phyloP scores from a whole-genome alignment of 495 filamentous ascomycete species.

The Neurospora sp. region DNA sequence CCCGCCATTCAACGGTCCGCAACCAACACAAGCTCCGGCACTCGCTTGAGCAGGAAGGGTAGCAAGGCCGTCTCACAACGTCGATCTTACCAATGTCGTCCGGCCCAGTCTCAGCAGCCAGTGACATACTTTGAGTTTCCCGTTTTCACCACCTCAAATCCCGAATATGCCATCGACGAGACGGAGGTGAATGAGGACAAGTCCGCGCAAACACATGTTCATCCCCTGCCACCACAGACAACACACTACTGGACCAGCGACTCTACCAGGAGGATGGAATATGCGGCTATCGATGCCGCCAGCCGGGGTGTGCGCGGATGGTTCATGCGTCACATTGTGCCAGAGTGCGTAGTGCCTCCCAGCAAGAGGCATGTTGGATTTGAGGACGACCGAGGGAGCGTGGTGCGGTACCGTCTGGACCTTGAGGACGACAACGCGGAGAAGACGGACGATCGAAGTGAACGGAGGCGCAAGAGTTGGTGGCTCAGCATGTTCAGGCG shows the following conservation, averaged over 20 bases:
- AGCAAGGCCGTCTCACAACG: constrained; percentile 18
- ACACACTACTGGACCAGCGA: constrained; percentile 49
- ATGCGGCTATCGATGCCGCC: constrained; percentile 48
- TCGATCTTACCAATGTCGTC: constrained; percentile 9
- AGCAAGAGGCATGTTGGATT: constrained; percentile 35
- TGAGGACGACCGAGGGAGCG: constrained; percentile 43
- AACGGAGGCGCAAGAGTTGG: constrained; percentile 17
- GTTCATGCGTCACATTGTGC: constrained; percentile 41
- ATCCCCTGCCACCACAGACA: constrained; percentile 40
- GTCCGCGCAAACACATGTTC: constrained; percentile 8
- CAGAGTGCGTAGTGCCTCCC: constrained; percentile 43
- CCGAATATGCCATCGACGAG: constrained; percentile 8
- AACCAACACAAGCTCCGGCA: constrained; percentile 20
- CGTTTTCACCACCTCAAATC: constrained; percentile 34
- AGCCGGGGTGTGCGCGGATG: constrained; percentile 42
- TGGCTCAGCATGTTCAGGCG: constrained; percentile 12
- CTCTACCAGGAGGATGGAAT: constrained; percentile 42
- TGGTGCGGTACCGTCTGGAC: constrained; percentile 43
- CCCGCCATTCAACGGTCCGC: constrained; percentile 23
- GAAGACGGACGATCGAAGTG: constrained; percentile 3
- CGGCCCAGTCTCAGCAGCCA: constrained; percentile 16
- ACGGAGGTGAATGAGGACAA: constrained; percentile 2
- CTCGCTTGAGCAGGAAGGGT: constrained; percentile 14
- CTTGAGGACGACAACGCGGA: constrained; percentile 25
- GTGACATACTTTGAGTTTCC: constrained; percentile 39